Evolutionary conservation across 2,329 filamentous ascomycete species (phyloP), one percentile per base, ranked within the genome.

Genomic region (Aspergillus latus): DNA sequence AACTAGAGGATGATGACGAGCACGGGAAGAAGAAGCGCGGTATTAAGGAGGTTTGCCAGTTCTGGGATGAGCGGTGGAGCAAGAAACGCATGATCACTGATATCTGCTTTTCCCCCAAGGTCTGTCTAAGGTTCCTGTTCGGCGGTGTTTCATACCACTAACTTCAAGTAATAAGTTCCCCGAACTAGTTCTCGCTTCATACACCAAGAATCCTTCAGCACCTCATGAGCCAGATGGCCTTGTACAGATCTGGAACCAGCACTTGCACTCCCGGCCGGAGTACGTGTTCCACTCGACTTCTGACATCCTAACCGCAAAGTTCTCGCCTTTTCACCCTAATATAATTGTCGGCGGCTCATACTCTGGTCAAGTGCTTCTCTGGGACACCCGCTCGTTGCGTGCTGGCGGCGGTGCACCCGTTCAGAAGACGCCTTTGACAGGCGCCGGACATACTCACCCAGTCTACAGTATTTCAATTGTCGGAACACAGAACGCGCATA

Each of bases 301-400:
- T 44, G 94, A 99, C 74, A 91, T 99, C 52, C 82, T 99, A 11
- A 90, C 92, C 0, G 94, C 94, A 62, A 95, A 94, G 64, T 99
- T 99, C 76, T 97, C 94, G n/a, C 94, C 94, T 0, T 97, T 97
- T 71, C 94, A 99, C 72, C 93, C 93, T 4, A 97, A 96, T 65
- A 82, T 99, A 52, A 95, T 99, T 67, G 86, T 99, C 59, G 94
- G 94, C 59, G 95, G 95, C 49, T 92, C 93, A 36, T 99, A 99
- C 76, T 96, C 90, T 58, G 94, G 94, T 5, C 95, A 99, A 75
- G 91, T 99, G 13, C 84, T 97, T 46, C 83, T 99, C 15, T 99
- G 94, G 94, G 95, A 99, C 70, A 99, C 92, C 10, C 88, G 94
- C 61, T 89, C 91, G 51, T 90, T 90, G 66, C 89, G 92, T 15